Conservation (phyloP, 768 basidiomycete species). For the Boletus rubroflammeus region DNA sequence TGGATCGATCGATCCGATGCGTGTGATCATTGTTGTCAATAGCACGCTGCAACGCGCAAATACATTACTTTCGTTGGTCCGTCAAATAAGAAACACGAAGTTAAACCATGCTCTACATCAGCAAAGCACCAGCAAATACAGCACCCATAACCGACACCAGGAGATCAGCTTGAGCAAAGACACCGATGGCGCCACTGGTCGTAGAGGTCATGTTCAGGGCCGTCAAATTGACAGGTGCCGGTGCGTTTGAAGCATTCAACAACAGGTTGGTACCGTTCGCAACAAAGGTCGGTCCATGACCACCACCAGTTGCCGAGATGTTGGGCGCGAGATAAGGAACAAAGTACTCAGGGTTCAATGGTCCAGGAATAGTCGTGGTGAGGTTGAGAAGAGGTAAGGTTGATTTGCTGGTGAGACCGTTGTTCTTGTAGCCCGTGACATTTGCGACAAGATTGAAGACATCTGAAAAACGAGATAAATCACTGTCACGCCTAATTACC, state of each 20-base stretch:
- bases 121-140: conserved; percentile 9
- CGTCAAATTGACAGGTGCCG: conserved; percentile 40
- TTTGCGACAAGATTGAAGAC: conserved; percentile 51
- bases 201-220: conserved; percentile 1
- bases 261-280: conserved; percentile 28
- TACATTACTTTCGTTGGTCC: conserved; percentile 7
- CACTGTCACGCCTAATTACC: not conserved
- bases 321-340: conserved; percentile 42
- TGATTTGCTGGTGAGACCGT: conserved; percentile 25
- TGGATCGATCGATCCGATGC: not conserved
- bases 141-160: conserved; percentile 5
- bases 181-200: conserved; percentile 6
- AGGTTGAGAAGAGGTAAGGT: conserved; percentile 38
- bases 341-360: conserved; percentile 37
- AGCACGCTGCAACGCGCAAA: not conserved
- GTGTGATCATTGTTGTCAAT: not conserved
- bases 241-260: conserved; percentile 29
- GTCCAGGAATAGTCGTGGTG: conserved; percentile 37
- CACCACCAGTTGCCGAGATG: conserved; percentile 35
- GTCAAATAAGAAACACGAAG: not conserved
- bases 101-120: conserved; percentile 12
- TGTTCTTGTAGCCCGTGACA: conserved; percentile 43
- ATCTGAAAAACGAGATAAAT: conserved; percentile 28
- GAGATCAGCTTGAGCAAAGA: not conserved
- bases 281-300: conserved; percentile 39